Conservation (phyloP, 2,329 filamentous ascomycete species). For the Raffaelea albimanens region DNA sequence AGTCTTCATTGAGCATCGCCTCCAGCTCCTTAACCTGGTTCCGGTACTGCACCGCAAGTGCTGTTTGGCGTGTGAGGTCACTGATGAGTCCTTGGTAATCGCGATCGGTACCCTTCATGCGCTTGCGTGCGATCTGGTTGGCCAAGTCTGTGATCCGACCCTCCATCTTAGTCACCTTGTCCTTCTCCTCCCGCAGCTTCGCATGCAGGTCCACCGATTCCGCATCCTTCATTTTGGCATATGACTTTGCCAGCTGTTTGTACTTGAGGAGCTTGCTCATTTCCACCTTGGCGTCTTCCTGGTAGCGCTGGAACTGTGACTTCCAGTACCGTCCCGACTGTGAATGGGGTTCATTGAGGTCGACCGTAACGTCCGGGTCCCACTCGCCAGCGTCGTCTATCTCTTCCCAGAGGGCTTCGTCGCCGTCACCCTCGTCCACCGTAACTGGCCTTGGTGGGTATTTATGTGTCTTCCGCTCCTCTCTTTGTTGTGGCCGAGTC, state of each 20-base stretch:
- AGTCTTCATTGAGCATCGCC: slow-evolving; percentile 32
- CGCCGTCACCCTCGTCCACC: neutral
- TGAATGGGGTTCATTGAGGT: slow-evolving; percentile 64
- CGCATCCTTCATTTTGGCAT: slow-evolving; percentile 66
- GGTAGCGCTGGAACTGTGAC: slow-evolving; percentile 64
- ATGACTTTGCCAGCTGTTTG: slow-evolving; percentile 70
- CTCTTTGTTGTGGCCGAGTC: too few species aligned
- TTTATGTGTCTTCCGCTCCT: neutral
- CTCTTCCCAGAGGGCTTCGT: slow-evolving; percentile 44
- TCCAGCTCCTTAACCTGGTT: slow-evolving; percentile 51
- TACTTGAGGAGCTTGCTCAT: slow-evolving; percentile 72
- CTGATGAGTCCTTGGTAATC: slow-evolving; percentile 39
- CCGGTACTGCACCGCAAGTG: slow-evolving; percentile 47
- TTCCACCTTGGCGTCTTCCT: slow-evolving; percentile 60
- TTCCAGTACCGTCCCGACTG: slow-evolving; percentile 76
- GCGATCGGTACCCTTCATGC: slow-evolving; percentile 26
- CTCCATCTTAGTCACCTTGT: slow-evolving; percentile 56
- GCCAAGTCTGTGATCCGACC: slow-evolving; percentile 50
- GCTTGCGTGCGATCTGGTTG: slow-evolving; percentile 37
- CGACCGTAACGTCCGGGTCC: slow-evolving; percentile 56
- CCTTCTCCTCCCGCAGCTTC: slow-evolving; percentile 58
- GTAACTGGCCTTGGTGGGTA: neutral
- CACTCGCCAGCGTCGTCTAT: slow-evolving; percentile 26
- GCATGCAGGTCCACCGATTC: slow-evolving; percentile 58
- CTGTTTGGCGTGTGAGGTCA: slow-evolving; percentile 48